Base-by-base conservation (phyloP, 1,139 yeast genomes). In the Candida buenavistaensis region DNA sequence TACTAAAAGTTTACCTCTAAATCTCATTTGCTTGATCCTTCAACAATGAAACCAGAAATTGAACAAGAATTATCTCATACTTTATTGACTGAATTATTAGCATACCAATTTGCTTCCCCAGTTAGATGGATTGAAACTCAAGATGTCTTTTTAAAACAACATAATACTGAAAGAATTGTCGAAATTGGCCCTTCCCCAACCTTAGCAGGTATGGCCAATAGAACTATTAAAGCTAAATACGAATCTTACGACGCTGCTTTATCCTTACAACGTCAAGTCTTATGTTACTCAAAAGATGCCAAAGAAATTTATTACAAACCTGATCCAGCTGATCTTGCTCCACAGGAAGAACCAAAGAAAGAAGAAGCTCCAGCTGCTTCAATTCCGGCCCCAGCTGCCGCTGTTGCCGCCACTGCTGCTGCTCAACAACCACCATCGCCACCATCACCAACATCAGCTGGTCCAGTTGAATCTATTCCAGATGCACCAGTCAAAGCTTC, bases 71-170 rank as follows among this genome's bases (percentile, higher is more conserved):
- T 92, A 51, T 95, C 98, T 48, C 97, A 92, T 62, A 83, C 89
- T 46, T 76, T 92, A 51, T 76, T 92, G 61, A 89, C 97, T 16
- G 98, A 92, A 76, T 80, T 92, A 53, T 76, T 92, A 68, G 97
- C 98, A 33, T 92, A 90, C 69, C 99, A 92, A 67, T 92, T 92
- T 59, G 98, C 99, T 30, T 90, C 97, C 45, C 98, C 99, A 32
- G 99, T 92, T 48, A 82, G 97, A 77, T 92, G 99, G 97, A 94
- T 92, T 62, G 98, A 92, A 64, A 92, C 98, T 44, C 98, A 92
- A 68, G 98, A 92, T 73, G 97, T 90, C 41, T 86, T 92, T 61
- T 80, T 92, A 60, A 85, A 87, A 61, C 94, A 89, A 51, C 86
- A 80, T 77, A 89, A 90, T 65, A 86, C 97, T 44, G 98, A 92